A percentile compares a stretch with the other conserved stretches of the same genome.
These are phyloP conservation scores for Fusarium redolens DNA, from an alignment of 2,329 filamentous ascomycete species.

Conservation along the genomic window DNA sequence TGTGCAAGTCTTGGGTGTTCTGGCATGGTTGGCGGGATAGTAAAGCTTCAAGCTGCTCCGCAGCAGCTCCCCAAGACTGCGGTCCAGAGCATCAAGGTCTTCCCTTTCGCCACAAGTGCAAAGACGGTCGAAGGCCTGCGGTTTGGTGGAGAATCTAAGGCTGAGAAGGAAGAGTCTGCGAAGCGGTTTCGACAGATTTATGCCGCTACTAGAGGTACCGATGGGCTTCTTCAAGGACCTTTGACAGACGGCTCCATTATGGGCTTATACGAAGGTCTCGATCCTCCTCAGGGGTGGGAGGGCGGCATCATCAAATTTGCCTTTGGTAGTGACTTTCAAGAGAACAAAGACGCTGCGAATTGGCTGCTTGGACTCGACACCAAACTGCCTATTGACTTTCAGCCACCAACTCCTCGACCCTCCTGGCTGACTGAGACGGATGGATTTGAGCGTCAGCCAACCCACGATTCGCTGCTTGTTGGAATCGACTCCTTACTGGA, in stretches of 20 bases:
- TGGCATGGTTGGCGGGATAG: slow-evolving; percentile 84
- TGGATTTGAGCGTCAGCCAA: slow-evolving; percentile 65
- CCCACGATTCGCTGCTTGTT: slow-evolving; percentile 73
- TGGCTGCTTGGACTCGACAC: slow-evolving; percentile 86
- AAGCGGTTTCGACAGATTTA: slow-evolving; percentile 80
- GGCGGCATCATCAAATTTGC: slow-evolving; percentile 88
- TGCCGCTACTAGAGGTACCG: slow-evolving; percentile 62
- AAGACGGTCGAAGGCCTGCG: slow-evolving; percentile 75
- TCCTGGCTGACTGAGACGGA: slow-evolving; percentile 61
- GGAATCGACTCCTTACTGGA: slow-evolving; percentile 84
- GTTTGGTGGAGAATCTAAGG: slow-evolving; percentile 88
- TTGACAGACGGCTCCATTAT: slow-evolving; percentile 90
- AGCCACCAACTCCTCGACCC: slow-evolving; percentile 76
- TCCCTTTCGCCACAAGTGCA: slow-evolving; percentile 75
- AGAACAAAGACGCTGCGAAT: slow-evolving; percentile 60
- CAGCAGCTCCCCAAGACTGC: slow-evolving; percentile 74
- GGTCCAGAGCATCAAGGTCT: slow-evolving; percentile 77
- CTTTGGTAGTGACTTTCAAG: slow-evolving; percentile 52
- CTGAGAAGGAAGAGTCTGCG: slow-evolving; percentile 81
- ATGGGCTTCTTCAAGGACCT: slow-evolving; percentile 81
- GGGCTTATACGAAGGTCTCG: slow-evolving; percentile 65
- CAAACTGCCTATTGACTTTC: slow-evolving; percentile 79
- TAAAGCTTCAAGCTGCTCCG: slow-evolving; percentile 87
- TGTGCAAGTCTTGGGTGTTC: slow-evolving; percentile 78
- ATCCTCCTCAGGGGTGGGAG: slow-evolving; percentile 73